These are phyloP conservation scores for Mycosphaerella sp. DNA, from an alignment of 2,329 filamentous ascomycete species.

Conservation along the genomic window DNA sequence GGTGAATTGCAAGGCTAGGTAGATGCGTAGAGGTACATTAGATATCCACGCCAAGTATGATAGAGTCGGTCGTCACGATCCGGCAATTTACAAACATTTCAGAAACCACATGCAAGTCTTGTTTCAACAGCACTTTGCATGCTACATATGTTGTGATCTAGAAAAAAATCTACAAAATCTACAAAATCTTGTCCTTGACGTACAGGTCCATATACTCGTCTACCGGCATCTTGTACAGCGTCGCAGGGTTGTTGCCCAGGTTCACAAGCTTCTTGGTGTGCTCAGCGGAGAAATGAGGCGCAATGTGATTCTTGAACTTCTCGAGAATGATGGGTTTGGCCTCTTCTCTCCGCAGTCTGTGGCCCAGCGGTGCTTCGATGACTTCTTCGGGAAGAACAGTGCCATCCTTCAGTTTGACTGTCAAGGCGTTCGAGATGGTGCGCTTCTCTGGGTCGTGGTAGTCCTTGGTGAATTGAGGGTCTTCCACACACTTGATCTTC, in stretches of 20 bases:
- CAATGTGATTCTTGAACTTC: slow-evolving; percentile 91
- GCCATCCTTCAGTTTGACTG: slow-evolving; percentile 89
- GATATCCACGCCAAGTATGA: too few relatives aligned
- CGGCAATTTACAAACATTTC: too few relatives aligned
- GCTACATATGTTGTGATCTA: too few relatives aligned
- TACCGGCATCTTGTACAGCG: slow-evolving; percentile 72
- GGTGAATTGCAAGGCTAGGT: slow-evolving; percentile 7
- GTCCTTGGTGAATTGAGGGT: slow-evolving; percentile 79
- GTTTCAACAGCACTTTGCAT: too few relatives aligned
- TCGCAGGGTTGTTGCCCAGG: slow-evolving; percentile 66
- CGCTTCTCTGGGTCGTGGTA: slow-evolving; percentile 92
- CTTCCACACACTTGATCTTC: slow-evolving; percentile 94
- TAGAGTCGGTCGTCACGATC: too few relatives aligned
- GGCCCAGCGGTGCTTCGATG: slow-evolving; percentile 90
- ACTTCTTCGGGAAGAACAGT: slow-evolving; percentile 84
- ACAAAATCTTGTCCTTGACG: slow-evolving; percentile 46
- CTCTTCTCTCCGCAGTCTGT: slow-evolving; percentile 79
- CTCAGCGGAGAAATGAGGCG: slow-evolving; percentile 69
- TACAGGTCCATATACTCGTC: slow-evolving; percentile 93
- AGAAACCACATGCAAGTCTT: too few relatives aligned
- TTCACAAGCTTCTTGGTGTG: slow-evolving; percentile 78
- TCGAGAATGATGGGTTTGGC: slow-evolving; percentile 94
- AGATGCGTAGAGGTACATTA: neutral
- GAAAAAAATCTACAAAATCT: neutral
- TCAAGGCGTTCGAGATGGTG: slow-evolving; percentile 95